Percentiles rank a stretch among this genome's conserved stretches.
These are phyloP conservation scores for Myxozyma udenii DNA, from an alignment of 805 yeast genomes.

Conservation along the genomic window DNA sequence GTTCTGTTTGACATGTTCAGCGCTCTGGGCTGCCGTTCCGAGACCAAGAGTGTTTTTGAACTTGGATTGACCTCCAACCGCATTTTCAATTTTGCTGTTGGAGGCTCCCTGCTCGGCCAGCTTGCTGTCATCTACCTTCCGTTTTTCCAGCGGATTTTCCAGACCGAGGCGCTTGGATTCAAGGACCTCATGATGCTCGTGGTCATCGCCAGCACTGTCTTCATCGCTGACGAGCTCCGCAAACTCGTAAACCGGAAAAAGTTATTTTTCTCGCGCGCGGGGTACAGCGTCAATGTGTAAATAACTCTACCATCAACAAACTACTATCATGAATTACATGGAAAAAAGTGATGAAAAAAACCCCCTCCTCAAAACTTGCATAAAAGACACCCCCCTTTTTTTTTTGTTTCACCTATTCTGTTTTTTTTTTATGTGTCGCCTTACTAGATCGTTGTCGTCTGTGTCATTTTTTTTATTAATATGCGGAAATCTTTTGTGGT, in stretches of 20 bases:
- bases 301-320: background rate
- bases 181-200: conserved; percentile 65
- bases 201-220: conserved; percentile 70
- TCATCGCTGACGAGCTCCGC: conserved; percentile 78
- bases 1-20: conserved; percentile 96
- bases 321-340: too few relatives aligned
- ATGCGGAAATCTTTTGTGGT: too few relatives aligned
- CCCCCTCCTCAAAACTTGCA: too few relatives aligned
- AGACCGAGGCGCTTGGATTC: conserved; percentile 82
- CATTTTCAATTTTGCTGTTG: conserved; percentile 92
- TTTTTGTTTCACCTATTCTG: too few relatives aligned
- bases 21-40: conserved; percentile 89
- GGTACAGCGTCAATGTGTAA: conserved; percentile 27
- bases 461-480: too few relatives aligned
- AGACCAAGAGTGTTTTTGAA: conserved; percentile 76
- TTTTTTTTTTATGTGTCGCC: too few relatives aligned
- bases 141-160: conserved; percentile 87
- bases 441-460: too few relatives aligned
- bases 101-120: conserved; percentile 85
- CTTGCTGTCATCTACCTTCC: conserved; percentile 90
- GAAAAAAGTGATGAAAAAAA: too few relatives aligned
- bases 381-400: too few relatives aligned
- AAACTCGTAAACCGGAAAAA: conserved; percentile 45
- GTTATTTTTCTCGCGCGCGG: conserved; percentile 1
- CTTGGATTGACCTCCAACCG: conserved; percentile 72